Evolutionary conservation across 108 stramenopile genomes (phyloP).

Genomic region (Discostella pseudostelligera): DNA sequence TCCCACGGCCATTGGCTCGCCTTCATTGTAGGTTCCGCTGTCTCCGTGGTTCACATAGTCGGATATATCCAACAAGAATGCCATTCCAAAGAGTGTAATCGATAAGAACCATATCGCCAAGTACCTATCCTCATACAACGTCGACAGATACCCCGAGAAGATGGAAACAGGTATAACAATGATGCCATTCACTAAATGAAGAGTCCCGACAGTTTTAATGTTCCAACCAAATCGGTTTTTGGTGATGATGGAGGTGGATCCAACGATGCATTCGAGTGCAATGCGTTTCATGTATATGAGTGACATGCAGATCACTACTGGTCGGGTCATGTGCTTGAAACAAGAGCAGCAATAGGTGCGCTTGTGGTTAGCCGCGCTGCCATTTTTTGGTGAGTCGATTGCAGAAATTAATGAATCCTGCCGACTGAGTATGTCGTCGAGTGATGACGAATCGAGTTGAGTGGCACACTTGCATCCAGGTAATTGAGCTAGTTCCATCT

Average conservation of each 20-base stretch:
- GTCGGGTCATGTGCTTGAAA: slow-evolving; percentile 32
- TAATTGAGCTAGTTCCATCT: slow-evolving; percentile 11
- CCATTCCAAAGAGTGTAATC: slow-evolving; percentile 41
- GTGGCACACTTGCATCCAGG: neutral
- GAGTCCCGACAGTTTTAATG: slow-evolving; percentile 40
- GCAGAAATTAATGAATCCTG: slow-evolving; percentile 12
- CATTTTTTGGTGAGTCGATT: slow-evolving; percentile 7
- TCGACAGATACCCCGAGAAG: slow-evolving; percentile 37
- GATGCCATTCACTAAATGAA: slow-evolving; percentile 44
- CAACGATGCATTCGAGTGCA: slow-evolving; percentile 43
- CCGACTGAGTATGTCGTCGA: slow-evolving; percentile 5
- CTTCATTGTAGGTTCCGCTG: slow-evolving; percentile 37
- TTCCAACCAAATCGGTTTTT: slow-evolving; percentile 48
- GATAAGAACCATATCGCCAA: slow-evolving; percentile 35
- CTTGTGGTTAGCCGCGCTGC: neutral
- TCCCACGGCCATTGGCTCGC: slow-evolving; percentile 28
- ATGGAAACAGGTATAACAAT: slow-evolving; percentile 42
- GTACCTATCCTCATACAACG: slow-evolving; percentile 34
- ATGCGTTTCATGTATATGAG: slow-evolving; percentile 47
- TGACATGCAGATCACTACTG: slow-evolving; percentile 48
- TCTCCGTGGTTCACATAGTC: slow-evolving; percentile 24
- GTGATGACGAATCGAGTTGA: neutral
- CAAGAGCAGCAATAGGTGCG: slow-evolving; percentile 19
- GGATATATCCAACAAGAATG: slow-evolving; percentile 27
- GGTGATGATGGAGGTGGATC: slow-evolving; percentile 41